Conservation (phyloP, 139 green algal species). For the Tetraselmis chui region DNA sequence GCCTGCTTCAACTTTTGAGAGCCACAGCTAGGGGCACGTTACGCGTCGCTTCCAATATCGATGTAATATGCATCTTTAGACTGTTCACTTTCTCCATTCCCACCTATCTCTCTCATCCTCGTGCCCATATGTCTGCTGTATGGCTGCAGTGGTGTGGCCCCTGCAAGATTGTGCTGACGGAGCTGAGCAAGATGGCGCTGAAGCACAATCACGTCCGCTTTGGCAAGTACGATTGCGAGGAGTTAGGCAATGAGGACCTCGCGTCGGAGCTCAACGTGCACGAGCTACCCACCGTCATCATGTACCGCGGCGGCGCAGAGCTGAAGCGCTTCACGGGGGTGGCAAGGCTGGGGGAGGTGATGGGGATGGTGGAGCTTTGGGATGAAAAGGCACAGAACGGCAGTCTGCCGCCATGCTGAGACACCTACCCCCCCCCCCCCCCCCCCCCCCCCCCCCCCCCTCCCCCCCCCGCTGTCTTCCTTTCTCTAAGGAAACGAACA, state of each 20-base stretch:
- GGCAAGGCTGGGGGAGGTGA: background rate
- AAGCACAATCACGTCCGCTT: background rate
- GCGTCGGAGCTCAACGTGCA: background rate
- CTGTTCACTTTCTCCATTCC: too few relatives aligned
- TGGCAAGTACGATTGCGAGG: background rate
- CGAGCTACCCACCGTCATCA: background rate
- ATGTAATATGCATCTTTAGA: too few relatives aligned
- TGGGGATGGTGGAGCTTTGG: background rate
- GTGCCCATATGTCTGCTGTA: too few relatives aligned
- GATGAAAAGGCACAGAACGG: background rate
- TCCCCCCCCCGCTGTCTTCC: too few relatives aligned
- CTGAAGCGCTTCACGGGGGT: background rate
- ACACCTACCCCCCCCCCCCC: too few relatives aligned
- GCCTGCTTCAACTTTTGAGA: too few relatives aligned
- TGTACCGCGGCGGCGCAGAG: background rate
- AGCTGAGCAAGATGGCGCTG: background rate
- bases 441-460: too few relatives aligned
- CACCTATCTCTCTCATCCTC: too few relatives aligned
- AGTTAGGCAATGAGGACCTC: background rate
- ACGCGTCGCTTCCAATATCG: too few relatives aligned
- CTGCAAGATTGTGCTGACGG: background rate
- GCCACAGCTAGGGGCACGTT: too few relatives aligned
- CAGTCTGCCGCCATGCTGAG: background rate
- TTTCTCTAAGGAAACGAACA: too few relatives aligned
- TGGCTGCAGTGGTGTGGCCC: background rate